Conservation (phyloP, 192 early-diverging fungal species). For the Dimargaris xerosporica region DNA sequence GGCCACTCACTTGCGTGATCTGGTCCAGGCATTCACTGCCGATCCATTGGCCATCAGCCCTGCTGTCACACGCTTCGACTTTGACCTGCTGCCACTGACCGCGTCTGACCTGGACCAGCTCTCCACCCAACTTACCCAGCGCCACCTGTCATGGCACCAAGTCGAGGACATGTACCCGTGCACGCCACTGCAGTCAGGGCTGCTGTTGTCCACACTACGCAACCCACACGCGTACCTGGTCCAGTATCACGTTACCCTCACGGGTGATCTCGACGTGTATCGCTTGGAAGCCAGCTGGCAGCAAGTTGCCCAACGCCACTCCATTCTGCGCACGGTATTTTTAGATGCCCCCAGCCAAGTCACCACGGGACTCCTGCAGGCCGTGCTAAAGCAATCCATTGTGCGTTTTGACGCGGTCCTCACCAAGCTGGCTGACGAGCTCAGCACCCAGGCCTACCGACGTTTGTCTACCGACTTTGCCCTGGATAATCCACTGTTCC, state of each 20-base stretch:
- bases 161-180: constrained; percentile 2
- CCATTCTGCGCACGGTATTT: constrained; percentile 1
- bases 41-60: not conserved
- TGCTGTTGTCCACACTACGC: not conserved
- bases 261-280: not conserved
- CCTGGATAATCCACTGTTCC: not conserved
- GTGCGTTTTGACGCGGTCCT: not conserved
- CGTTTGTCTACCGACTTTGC: not conserved
- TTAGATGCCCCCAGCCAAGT: not conserved
- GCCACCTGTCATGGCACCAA: not conserved
- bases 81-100: constrained; percentile 1
- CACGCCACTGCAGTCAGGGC: not conserved
- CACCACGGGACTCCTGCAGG: not conserved
- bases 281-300: not conserved
- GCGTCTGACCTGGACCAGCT: not conserved
- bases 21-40: not conserved
- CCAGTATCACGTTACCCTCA: not conserved
- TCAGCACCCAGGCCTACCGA: not conserved
- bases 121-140: not conserved
- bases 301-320: not conserved
- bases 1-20: not conserved
- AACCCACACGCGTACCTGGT: constrained; percentile 1
- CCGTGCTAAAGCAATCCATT: not conserved
- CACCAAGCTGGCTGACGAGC: too few species aligned
- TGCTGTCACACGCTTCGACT: not conserved